These are phyloP conservation scores for Calonectria honghensis DNA, from an alignment of 2,329 filamentous ascomycete species.

Conservation along the genomic window DNA sequence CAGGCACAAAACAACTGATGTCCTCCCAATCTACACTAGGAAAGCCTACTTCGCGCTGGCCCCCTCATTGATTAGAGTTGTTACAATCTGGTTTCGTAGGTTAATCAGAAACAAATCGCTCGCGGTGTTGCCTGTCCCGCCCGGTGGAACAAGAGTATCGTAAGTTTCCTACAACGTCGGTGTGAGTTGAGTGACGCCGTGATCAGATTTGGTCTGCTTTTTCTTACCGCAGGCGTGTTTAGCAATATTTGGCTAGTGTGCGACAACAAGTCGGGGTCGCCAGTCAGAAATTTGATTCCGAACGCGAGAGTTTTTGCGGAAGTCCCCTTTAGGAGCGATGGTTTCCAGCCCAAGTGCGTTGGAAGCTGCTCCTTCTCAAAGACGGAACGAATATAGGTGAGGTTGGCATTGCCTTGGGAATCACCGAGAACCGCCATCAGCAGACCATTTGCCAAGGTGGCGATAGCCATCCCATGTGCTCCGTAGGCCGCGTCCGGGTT, in stretches of 20 bases:
- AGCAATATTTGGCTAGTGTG: not conserved
- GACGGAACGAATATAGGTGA: not conserved
- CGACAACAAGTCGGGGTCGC: not conserved
- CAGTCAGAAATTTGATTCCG: slow-evolving; percentile 4
- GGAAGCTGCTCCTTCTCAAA: slow-evolving; percentile 2
- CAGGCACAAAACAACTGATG: not conserved
- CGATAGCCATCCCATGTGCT: not conserved
- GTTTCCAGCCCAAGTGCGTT: slow-evolving; percentile 8
- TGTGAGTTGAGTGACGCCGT: not conserved
- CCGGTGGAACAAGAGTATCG: not conserved
- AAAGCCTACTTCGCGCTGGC: not conserved
- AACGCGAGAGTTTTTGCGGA: not conserved
- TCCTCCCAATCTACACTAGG: too few species aligned
- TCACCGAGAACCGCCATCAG: not conserved
- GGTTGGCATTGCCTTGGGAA: not conserved
- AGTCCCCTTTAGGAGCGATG: not conserved
- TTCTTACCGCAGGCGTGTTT: slow-evolving; percentile 2
- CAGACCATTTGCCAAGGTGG: slow-evolving; percentile 2
- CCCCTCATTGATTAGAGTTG: not conserved
- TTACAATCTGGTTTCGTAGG: not conserved
- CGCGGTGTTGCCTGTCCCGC: not conserved
- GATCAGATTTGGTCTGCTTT: not conserved
- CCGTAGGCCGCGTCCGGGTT: not conserved
- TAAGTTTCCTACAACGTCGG: not conserved
- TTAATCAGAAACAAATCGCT: slow-evolving; percentile 5